Conservation (phyloP, 805 yeast species). For the Isabelozyma rhagii region DNA sequence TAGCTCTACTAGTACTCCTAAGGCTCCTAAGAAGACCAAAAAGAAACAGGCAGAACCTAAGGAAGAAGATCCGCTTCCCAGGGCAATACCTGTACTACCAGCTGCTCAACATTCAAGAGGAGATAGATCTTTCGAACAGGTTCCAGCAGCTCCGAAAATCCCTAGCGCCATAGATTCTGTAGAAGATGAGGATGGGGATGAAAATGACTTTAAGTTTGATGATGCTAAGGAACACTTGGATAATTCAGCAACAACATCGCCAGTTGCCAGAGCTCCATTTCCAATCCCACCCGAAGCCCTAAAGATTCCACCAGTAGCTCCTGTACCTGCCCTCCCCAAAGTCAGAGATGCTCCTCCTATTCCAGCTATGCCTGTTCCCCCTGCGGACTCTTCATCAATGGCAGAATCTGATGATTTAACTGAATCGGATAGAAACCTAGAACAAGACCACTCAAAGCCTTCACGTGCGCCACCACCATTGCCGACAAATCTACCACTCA, state of each 20-base stretch:
- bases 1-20: constrained; percentile 17
- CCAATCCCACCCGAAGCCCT: not conserved
- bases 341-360: constrained; percentile 1
- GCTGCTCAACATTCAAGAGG: constrained; percentile 38
- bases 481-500: not conserved
- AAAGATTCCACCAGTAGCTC: not conserved
- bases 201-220: not conserved
- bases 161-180: constrained; percentile 19
- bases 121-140: not conserved
- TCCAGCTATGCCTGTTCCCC: constrained; percentile 5
- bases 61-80: constrained; percentile 14
- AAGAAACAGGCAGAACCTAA: constrained; percentile 4
- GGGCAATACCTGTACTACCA: constrained; percentile 54
- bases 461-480: constrained; percentile 3
- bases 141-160: not conserved
- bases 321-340: not conserved
- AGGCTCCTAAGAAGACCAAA: constrained; percentile 6
- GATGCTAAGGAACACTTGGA: constrained; percentile 1
- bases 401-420: constrained; percentile 22
- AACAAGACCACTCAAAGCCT: constrained; percentile 4
- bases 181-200: constrained; percentile 12
- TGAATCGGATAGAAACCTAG: constrained; percentile 12
- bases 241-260: not conserved
- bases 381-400: constrained; percentile 7
- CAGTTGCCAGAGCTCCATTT: not conserved